These are phyloP conservation scores for Trypanosoma grayi DNA, from an alignment of 208 protist genomes.

Conservation along the genomic window DNA sequence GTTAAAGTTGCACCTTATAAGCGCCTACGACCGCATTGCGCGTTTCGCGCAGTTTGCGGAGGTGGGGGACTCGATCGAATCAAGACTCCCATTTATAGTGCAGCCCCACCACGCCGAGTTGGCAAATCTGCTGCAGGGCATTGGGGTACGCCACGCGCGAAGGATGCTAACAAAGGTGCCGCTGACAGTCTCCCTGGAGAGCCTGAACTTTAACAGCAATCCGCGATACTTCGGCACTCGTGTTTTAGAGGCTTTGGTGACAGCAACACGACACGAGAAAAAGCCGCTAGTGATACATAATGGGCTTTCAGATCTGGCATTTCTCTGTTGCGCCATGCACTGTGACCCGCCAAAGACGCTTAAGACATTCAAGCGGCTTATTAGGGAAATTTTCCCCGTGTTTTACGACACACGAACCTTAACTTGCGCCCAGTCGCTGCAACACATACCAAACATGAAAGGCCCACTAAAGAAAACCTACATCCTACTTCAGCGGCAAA, in stretches of 20 bases:
- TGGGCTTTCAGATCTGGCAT: conserved; percentile 59
- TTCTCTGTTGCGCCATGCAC: conserved; percentile 41
- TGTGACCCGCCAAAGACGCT: conserved; percentile 31
- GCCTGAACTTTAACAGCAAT: neutral
- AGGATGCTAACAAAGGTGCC: conserved; percentile 6
- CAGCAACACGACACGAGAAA: conserved; percentile 24
- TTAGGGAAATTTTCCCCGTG: conserved; percentile 43
- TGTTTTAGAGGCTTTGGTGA: conserved; percentile 40
- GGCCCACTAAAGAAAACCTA: conserved; percentile 36
- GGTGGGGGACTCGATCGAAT: conserved; percentile 1
- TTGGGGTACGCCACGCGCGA: conserved; percentile 10
- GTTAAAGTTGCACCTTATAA: neutral
- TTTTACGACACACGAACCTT: conserved; percentile 69
- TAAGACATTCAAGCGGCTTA: conserved; percentile 40
- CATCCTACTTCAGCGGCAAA: conserved; percentile 1
- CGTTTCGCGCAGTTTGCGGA: neutral
- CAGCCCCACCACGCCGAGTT: conserved; percentile 19
- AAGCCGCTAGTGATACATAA: conserved; percentile 67
- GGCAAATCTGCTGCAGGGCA: conserved; percentile 20
- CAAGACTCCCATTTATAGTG: conserved; percentile 14
- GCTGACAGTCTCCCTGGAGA: neutral
- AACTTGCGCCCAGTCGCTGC: conserved; percentile 35
- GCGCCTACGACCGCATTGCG: neutral
- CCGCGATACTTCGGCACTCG: conserved; percentile 32
- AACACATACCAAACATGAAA: conserved; percentile 36